phyloP scores from a whole-genome alignment of 2,329 filamentous ascomycete genomes.

The Pseudonectria buxi region DNA sequence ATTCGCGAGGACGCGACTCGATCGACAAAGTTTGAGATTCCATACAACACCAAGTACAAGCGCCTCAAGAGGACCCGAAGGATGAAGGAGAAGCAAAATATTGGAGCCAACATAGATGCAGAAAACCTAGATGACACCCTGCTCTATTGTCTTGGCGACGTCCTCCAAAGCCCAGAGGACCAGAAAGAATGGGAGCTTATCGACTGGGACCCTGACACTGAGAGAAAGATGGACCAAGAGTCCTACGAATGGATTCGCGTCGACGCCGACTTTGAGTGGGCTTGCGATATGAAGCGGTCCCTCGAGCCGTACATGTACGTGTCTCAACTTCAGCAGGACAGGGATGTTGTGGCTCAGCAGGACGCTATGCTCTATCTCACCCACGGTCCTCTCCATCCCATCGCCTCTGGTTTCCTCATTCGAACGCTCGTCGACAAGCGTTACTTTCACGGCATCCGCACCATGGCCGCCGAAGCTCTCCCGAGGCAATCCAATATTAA shows the following conservation, averaged over 20 bases:
- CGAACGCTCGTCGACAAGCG: constrained; percentile 85
- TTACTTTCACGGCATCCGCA: constrained; percentile 90
- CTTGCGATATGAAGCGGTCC: constrained; percentile 71
- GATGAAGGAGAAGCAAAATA: constrained; percentile 64
- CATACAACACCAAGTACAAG: constrained; percentile 99
- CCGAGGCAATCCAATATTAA: constrained; percentile 66
- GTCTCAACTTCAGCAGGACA: constrained; percentile 92
- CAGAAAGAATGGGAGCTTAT: constrained; percentile 74
- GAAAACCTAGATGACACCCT: constrained; percentile 70
- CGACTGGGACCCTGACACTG: constrained; percentile 86
- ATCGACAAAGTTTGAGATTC: constrained; percentile 76
- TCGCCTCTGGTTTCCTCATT: constrained; percentile 83
- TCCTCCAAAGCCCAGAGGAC: constrained; percentile 77
- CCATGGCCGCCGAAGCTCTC: constrained; percentile 73
- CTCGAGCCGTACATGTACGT: constrained; percentile 97
- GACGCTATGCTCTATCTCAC: constrained; percentile 71
- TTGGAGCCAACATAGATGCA: constrained; percentile 52
- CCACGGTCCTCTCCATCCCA: constrained; percentile 60
- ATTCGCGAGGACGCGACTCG: constrained; percentile 81
- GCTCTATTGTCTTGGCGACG: constrained; percentile 86
- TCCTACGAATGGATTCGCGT: constrained; percentile 98
- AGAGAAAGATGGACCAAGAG: constrained; percentile 87
- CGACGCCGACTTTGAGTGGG: constrained; percentile 98
- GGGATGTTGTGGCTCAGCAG: constrained; percentile 86
- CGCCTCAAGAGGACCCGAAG: constrained; percentile 81